phyloP scores from a whole-genome alignment of 495 filamentous ascomycete species.

The Bryoglossum gracile region DNA sequence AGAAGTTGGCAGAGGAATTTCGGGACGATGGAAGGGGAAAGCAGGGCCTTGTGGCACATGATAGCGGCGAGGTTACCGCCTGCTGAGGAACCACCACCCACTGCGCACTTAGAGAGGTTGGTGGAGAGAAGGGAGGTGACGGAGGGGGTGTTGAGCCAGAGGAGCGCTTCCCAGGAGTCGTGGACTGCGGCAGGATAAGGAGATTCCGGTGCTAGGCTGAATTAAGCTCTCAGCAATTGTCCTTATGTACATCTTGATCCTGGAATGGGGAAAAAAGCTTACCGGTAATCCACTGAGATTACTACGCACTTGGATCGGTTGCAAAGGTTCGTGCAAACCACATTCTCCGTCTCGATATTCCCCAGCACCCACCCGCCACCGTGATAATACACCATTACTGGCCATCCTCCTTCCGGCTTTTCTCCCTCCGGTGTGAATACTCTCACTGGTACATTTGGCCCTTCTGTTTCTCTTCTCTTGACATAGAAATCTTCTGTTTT shows the following conservation, averaged over 20 bases:
- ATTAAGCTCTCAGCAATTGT: constrained; percentile 1
- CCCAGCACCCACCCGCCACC: constrained; percentile 55
- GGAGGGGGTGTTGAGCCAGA: constrained; percentile 43
- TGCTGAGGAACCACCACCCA: constrained; percentile 49
- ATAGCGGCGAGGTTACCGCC: constrained; percentile 49
- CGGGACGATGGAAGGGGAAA: constrained; percentile 25
- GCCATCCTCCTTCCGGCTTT: constrained; percentile 42
- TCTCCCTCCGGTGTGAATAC: constrained; percentile 42
- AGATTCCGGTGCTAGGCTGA: constrained; percentile 47
- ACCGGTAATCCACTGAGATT: constrained; percentile 51
- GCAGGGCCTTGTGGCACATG: constrained; percentile 47
- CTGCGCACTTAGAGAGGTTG: constrained; percentile 41
- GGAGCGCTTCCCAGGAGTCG: constrained; percentile 49
- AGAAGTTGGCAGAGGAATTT: constrained; percentile 45
- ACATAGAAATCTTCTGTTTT: constrained; percentile 43
- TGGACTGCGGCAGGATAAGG: constrained; percentile 50
- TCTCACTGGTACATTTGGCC: constrained; percentile 39
- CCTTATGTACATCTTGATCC: no score
- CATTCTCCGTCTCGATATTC: constrained; percentile 52
- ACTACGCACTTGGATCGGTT: constrained; percentile 43
- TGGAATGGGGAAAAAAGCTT: constrained; percentile 6
- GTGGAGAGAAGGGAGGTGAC: constrained; percentile 34
- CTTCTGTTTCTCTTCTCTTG: constrained; percentile 37
- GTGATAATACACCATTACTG: constrained; percentile 50
- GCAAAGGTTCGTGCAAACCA: constrained; percentile 49